Evolutionary conservation across 2,329 filamentous ascomycete species (phyloP).

Genomic region (Verticillium alfalfae): DNA sequence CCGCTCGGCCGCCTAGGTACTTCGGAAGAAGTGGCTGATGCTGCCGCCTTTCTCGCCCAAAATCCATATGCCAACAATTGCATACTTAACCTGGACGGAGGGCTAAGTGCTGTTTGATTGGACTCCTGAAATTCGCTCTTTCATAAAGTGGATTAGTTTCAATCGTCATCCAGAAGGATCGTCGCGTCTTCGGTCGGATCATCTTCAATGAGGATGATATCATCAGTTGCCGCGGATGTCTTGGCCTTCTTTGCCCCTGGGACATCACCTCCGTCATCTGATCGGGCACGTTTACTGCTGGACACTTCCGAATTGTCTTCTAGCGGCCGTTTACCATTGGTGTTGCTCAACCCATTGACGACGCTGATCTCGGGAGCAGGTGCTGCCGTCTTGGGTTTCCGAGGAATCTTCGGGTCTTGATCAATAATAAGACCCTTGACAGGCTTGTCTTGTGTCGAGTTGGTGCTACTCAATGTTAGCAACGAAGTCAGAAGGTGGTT

Average conservation of each 20-base stretch:
- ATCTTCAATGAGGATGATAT: constrained; percentile 27
- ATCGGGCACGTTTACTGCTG: constrained; percentile 39
- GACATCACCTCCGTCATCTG: constrained; percentile 34
- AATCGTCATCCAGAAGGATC: constrained; percentile 39
- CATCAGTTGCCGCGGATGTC: constrained; percentile 31
- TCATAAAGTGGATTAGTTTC: neutral
- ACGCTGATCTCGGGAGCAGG: constrained; percentile 18
- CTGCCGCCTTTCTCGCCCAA: constrained; percentile 68
- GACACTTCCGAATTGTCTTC: constrained; percentile 25
- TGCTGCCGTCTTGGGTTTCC: constrained; percentile 41
- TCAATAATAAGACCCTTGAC: constrained; percentile 42
- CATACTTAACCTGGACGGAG: constrained; percentile 79
- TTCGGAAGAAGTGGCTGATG: constrained; percentile 72
- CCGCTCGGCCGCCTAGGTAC: constrained; percentile 55
- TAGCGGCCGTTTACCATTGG: constrained; percentile 33
- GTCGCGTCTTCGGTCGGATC: constrained; percentile 25
- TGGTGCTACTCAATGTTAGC: constrained; percentile 31
- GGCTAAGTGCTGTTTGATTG: constrained; percentile 62
- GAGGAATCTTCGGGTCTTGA: constrained; percentile 42
- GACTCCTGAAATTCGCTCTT: constrained; percentile 15
- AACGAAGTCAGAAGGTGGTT: neutral
- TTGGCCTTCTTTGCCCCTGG: constrained; percentile 43
- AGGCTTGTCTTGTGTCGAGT: constrained; percentile 42
- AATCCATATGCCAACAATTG: constrained; percentile 87
- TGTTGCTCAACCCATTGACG: constrained; percentile 31